Conservation (phyloP, 2,329 filamentous ascomycete species). For the Lecanicillium sp. region DNA sequence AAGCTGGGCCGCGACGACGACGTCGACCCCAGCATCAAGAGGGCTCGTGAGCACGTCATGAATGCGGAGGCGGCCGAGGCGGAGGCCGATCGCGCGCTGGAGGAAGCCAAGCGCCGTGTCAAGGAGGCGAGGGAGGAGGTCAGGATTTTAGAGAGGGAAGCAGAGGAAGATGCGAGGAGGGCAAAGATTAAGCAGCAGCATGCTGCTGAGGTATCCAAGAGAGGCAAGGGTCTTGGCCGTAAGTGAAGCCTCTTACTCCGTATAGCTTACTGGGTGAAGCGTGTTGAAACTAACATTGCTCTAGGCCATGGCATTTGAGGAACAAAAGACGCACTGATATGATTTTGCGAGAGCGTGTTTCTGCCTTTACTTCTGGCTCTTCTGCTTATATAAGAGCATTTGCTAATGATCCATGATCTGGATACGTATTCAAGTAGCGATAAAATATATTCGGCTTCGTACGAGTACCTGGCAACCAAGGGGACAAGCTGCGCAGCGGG, state of each 20-base stretch:
- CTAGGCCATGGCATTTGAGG: slow-evolving; percentile 4
- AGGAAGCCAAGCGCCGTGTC: slow-evolving; percentile 49
- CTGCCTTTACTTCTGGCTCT: too few species aligned
- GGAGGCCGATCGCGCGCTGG: slow-evolving; percentile 57
- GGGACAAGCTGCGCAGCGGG: too few species aligned
- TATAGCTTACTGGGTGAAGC: too few species aligned
- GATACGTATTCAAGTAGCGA: too few species aligned
- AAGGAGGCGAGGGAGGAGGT: slow-evolving; percentile 57
- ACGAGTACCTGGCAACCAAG: background rate
- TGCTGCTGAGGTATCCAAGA: slow-evolving; percentile 57
- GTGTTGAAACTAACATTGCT: background rate
- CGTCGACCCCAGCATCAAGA: slow-evolving; percentile 54
- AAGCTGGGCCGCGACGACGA: slow-evolving; percentile 38
- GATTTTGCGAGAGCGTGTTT: background rate
- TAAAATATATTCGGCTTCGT: too few species aligned
- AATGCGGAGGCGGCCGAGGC: slow-evolving; percentile 55
- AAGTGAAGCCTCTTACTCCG: slow-evolving; percentile 29
- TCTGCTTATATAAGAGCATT: too few species aligned
- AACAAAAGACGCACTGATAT: too few species aligned
- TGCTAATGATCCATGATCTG: too few species aligned
- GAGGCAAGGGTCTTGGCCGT: slow-evolving; percentile 63
- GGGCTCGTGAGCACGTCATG: slow-evolving; percentile 54
- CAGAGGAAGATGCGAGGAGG: slow-evolving; percentile 53
- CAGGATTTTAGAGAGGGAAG: slow-evolving; percentile 55
- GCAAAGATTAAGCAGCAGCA: slow-evolving; percentile 63